Conservation (phyloP, 2,329 filamentous ascomycete species). For the Stachybotrys echinatus region DNA sequence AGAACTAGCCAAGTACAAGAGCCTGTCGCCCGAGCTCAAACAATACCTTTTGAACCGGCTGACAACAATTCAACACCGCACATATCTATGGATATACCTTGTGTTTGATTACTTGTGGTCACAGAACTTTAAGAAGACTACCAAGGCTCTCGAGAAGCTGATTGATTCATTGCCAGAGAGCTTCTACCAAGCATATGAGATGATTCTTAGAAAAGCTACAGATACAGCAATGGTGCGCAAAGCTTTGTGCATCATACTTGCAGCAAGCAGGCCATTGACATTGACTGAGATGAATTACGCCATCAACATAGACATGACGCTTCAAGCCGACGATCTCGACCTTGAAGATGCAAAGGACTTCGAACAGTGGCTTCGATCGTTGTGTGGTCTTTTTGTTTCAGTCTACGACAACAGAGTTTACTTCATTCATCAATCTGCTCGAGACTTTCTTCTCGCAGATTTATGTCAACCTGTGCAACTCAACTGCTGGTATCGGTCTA, state of each 20-base stretch:
- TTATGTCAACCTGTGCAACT: constrained; percentile 2
- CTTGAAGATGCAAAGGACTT: constrained; percentile 15
- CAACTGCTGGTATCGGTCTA: constrained; percentile 12
- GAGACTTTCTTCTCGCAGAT: constrained; percentile 20
- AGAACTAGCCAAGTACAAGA: constrained; percentile 8
- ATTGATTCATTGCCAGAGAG: constrained; percentile 18
- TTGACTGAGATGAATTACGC: constrained; percentile 22
- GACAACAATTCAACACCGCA: constrained; percentile 18
- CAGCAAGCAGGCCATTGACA: constrained; percentile 16
- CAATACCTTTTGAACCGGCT: constrained; percentile 12
- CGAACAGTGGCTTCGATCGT: constrained; percentile 10
- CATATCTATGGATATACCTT: constrained; percentile 32
- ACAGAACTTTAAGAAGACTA: constrained; percentile 13
- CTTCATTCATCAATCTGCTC: constrained; percentile 25
- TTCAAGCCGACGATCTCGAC: constrained; percentile 11
- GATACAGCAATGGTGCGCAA: constrained; percentile 11
- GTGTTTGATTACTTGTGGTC: constrained; percentile 23
- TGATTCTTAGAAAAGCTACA: constrained; percentile 16
- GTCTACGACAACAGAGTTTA: constrained; percentile 19
- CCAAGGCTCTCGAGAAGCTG: constrained; percentile 8
- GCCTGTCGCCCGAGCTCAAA: constrained; percentile 9
- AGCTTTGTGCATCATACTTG: constrained; percentile 18
- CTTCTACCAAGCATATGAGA: constrained; percentile 22
- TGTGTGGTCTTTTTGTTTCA: constrained; percentile 22
- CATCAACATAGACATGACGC: constrained; percentile 10